Evolutionary conservation across 192 early-diverging fungal genomes (phyloP).

Genomic region (Dissophora globulifera): DNA sequence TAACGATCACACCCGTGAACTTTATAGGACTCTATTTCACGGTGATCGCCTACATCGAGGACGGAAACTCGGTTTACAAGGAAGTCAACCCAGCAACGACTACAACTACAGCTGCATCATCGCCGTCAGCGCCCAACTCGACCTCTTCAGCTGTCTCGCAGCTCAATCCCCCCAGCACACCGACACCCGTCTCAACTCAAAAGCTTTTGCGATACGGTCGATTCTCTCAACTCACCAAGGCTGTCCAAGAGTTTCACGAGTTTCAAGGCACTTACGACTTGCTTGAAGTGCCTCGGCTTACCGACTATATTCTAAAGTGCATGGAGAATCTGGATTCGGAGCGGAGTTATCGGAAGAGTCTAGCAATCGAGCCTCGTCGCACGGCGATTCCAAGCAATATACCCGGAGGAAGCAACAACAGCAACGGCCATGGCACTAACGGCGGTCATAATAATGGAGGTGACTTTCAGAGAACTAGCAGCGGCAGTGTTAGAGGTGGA

Average conservation of each 20-base stretch:
- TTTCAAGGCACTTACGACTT: conserved; percentile 49
- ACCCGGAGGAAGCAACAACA: background rate
- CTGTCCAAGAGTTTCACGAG: conserved; percentile 38
- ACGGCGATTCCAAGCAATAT: conserved; percentile 5
- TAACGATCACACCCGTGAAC: too few species aligned
- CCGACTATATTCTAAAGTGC: conserved; percentile 44
- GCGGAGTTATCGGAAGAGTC: conserved; percentile 35
- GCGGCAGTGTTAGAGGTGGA: background rate
- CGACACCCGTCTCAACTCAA: conserved; percentile 5
- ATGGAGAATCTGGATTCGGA: conserved; percentile 43
- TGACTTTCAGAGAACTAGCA: background rate
- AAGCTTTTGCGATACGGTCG: conserved; percentile 44
- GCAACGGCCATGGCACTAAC: background rate
- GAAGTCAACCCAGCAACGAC: conserved; percentile 11
- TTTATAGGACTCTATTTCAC: conserved; percentile 27
- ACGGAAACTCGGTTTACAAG: conserved; percentile 48
- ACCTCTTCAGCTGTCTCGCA: background rate
- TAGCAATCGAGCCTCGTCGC: conserved; percentile 51
- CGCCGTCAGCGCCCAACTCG: background rate
- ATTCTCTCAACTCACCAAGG: conserved; percentile 27
- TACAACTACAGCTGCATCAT: background rate
- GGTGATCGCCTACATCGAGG: conserved; percentile 39
- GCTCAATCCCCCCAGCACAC: conserved; percentile 6
- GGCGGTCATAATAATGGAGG: too few species aligned
- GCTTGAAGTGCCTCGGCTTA: conserved; percentile 48